Conservation (phyloP, 1,284 basidiomycete species). For the Inonotus hispidus region DNA sequence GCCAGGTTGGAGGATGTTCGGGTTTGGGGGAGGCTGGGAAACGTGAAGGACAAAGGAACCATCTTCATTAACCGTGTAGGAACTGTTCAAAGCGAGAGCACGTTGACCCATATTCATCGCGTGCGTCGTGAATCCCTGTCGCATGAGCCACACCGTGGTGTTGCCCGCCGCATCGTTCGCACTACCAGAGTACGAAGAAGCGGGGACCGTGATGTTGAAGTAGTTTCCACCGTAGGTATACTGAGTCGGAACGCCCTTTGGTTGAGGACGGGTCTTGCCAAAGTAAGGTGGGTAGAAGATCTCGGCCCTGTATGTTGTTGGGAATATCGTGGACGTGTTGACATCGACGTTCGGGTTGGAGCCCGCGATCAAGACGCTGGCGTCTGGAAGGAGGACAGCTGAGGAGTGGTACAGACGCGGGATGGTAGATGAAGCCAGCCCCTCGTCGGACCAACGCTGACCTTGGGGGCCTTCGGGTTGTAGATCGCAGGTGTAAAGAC, state of each 20-base stretch:
- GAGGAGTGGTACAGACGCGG: constrained; percentile 85
- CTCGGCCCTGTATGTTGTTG: constrained; percentile 84
- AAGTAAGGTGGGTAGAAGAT: constrained; percentile 86
- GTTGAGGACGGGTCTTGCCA: constrained; percentile 67
- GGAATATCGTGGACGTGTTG: constrained; percentile 62
- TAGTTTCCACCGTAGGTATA: constrained; percentile 82
- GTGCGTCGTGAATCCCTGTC: constrained; percentile 91
- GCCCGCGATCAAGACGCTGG: constrained; percentile 82
- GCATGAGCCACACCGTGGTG: constrained; percentile 77
- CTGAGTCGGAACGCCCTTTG: constrained; percentile 64
- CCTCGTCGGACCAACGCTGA: constrained; percentile 67
- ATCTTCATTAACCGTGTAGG: constrained; percentile 76
- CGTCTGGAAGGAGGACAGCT: constrained; percentile 86
- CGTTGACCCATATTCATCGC: constrained; percentile 94
- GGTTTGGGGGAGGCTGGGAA: constrained; percentile 51
- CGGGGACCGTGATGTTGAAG: constrained; percentile 62
- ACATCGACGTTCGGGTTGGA: constrained; percentile 93
- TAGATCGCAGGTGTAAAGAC: constrained; percentile 71
- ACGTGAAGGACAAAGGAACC: constrained; percentile 49
- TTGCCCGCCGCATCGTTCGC: constrained; percentile 67
- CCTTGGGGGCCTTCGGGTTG: constrained; percentile 62
- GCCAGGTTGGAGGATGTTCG: constrained; percentile 82
- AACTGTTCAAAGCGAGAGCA: constrained; percentile 70
- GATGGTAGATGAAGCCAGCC: constrained; percentile 55
- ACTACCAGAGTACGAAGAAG: constrained; percentile 58